These are phyloP conservation scores for Geranium incanum DNA, from an alignment of 441 rosid species.

Conservation along the genomic window DNA sequence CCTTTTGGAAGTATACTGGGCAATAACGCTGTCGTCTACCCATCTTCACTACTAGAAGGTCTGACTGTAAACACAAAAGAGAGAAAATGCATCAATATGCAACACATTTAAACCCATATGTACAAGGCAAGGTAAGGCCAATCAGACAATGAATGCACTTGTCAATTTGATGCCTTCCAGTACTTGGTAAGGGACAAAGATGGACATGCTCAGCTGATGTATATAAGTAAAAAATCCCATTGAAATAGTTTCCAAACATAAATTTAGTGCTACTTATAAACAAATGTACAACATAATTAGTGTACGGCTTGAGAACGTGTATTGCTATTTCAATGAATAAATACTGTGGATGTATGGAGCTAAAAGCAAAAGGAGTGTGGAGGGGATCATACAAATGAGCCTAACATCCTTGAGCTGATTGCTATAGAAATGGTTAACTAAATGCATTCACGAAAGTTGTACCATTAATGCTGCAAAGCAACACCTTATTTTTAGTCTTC, in stretches of 20 bases:
- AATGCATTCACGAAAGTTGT: too few relatives aligned
- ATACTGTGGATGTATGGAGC: too few relatives aligned
- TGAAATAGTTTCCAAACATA: too few relatives aligned
- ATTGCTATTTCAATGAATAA: too few relatives aligned
- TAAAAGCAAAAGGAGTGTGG: too few relatives aligned
- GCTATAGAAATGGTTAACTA: too few relatives aligned
- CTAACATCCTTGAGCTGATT: too few relatives aligned
- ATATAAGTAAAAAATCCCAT: too few relatives aligned
- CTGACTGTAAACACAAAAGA: slow-evolving; percentile 53
- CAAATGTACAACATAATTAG: not conserved
- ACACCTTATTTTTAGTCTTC: too few relatives aligned
- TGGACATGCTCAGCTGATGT: not conserved
- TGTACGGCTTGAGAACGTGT: too few relatives aligned
- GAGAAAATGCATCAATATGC: slow-evolving; percentile 14
- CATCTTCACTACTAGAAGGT: slow-evolving; percentile 71
- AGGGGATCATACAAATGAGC: too few relatives aligned
- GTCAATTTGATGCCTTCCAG: not conserved
- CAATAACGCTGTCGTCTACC: slow-evolving; percentile 60
- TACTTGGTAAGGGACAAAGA: not conserved
- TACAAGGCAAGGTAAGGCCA: not conserved
- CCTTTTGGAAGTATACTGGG: slow-evolving; percentile 92
- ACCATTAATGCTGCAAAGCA: too few relatives aligned
- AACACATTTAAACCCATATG: not conserved
- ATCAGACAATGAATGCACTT: slow-evolving; percentile 2
- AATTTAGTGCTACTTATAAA: not conserved